phyloP scores from a whole-genome alignment of 73 alveolate species.

The Diophrys appendiculata region DNA sequence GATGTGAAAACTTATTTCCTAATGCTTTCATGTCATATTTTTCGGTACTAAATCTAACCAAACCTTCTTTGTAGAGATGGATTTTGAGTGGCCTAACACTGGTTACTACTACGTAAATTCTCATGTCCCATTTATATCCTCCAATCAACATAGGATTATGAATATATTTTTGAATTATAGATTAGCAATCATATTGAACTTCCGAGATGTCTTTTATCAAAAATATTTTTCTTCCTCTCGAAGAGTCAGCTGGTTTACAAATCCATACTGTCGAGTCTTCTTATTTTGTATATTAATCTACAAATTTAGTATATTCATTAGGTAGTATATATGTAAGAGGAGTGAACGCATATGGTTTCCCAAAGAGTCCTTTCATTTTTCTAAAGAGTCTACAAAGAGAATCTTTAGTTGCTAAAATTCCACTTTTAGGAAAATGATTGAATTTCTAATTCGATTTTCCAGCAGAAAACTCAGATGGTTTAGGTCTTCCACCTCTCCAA shows the following conservation, averaged over 20 bases:
- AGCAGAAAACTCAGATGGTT: constrained; percentile 45
- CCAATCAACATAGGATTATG: constrained; percentile 45
- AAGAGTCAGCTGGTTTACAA: constrained; percentile 66
- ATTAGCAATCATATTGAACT: constrained; percentile 46
- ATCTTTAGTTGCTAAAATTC: constrained; percentile 48
- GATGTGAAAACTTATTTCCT: constrained; percentile 44
- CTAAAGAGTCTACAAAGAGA: constrained; percentile 42
- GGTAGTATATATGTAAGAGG: constrained; percentile 61
- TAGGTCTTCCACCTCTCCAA: constrained; percentile 62
- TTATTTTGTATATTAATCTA: constrained; percentile 40
- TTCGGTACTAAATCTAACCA: constrained; percentile 54
- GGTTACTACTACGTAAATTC: constrained; percentile 54
- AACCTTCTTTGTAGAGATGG: constrained; percentile 57
- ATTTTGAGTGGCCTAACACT: constrained; percentile 47
- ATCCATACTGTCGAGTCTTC: constrained; percentile 58
- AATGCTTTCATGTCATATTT: constrained; percentile 36
- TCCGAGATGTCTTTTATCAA: constrained; percentile 48
- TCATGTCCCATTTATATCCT: constrained; percentile 68
- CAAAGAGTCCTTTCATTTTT: constrained; percentile 55
- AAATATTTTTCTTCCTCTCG: constrained; percentile 61
- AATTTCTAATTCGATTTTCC: constrained; percentile 50
- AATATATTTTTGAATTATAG: constrained; percentile 59
- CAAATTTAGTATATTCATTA: constrained; percentile 59
- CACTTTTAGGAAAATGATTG: constrained; percentile 59
- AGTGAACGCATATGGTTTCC: constrained; percentile 51